Base-by-base conservation (phyloP, 1,139 yeast genomes). In the Debaryomyces sp. region DNA sequence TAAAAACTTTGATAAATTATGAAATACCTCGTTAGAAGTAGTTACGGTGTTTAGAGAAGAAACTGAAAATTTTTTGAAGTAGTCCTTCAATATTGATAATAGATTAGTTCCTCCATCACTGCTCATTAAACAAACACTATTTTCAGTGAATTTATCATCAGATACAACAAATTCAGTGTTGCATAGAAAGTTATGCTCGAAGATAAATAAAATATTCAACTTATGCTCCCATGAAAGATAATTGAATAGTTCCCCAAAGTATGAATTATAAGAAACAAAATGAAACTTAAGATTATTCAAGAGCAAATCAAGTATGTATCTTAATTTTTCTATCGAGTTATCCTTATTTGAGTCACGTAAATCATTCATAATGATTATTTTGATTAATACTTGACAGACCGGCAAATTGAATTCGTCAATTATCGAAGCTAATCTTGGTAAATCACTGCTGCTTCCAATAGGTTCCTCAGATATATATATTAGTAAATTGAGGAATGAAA, bases 331-430 rank as follows among this genome's bases (percentile, higher is more conserved):
- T 5, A 41, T 43, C n/a, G 54, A 45, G 10, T 59, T 62, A 3
- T 48, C 52, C 4, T 44, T 49, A 13, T 51, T 37, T 12, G 52
- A 18, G 8, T 48, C 45, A n/a, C 40, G 46, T 21, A 60, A 51
- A n/a, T 66, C 68, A 24, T 55, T 54, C 7, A 48, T 44, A 1
- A 62, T 47, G 0, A 70, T 51, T 0, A 63, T 51, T 37, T 66
- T 56, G 3, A 73, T 50, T 8, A 82, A 60, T 18, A 82, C 61
- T 57, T 85, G 89, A 45, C 75, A 71, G 1, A 82, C 57, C 0
- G 83, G 78, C 27, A 85, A 58, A 56, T 81, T 84, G 61, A 82
- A 82, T 46, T 80, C 83, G 52, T 78, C 74, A n/a, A 72, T 64
- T 1, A 52, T 38, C 2, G 44, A n/a, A 1, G 64, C 55, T 13